Evolutionary conservation across 345 rosid species (phyloP), one percentile per base, ranked within the genome.

Genomic region (Barbarea vulgaris): DNA sequence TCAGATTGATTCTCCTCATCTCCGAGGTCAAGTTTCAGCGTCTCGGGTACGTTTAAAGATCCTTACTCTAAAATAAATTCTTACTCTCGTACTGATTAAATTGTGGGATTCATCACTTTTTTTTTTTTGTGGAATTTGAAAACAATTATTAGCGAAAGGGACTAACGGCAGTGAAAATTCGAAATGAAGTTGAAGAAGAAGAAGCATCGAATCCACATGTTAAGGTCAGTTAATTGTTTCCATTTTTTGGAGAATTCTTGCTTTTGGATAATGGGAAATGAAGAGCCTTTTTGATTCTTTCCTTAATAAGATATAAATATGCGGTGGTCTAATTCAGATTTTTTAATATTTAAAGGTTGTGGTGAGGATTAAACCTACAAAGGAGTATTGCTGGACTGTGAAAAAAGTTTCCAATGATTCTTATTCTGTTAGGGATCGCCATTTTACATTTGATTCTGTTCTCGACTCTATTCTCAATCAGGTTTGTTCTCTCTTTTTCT

Each of bases 391-490:
- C 46, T 74, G 73, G 75, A 70, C 81, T 4, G 85, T 85, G 15
- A 87, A 69, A 80, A 89, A 85, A 80, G 79, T 85, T 70, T 87
- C 94, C 75, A 42, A 86, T 0, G 84, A 88, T 81, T 80, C 94
- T 3, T 67, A 90, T 52, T 80, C 82, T 3, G 71, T 89, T 67
- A 85, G 84, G 25, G 94, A 89, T 73, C 87, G 93, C 51, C 80
- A 79, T 3, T 93, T 92, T 60, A 74, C 83, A 11, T 92, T 92
- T 56, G 96, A 95, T 80, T 89, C 96, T 5, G 86, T 95, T 81
- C 83, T 95, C 39, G 97, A 86, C 83, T 83, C 89, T 33, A 86
- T 70, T 47, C 84, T 89, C n/a, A 87, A 72, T 57, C 97, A 95
- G 99, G 99, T 94, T 69, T 5, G 3, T 51, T 18, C 7, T 51